Percentiles rank a stretch among this genome's conserved stretches.
These are phyloP conservation scores for Heliocybe sulcata DNA, from an alignment of 1,284 basidiomycete species.

Conservation along the genomic window DNA sequence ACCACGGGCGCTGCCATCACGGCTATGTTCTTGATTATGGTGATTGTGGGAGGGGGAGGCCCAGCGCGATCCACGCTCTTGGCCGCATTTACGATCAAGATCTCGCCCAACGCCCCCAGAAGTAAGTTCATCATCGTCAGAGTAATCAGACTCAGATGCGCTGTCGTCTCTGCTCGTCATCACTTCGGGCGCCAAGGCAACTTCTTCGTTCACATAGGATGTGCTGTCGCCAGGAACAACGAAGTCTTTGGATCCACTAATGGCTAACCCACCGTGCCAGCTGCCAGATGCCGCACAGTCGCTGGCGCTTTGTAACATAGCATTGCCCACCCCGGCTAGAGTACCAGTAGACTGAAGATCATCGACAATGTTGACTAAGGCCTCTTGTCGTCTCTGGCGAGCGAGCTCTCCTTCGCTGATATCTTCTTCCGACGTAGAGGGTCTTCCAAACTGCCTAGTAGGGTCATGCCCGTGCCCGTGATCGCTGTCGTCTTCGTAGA, in stretches of 20 bases:
- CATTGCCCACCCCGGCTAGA: neutral
- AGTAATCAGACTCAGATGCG: conserved; percentile 19
- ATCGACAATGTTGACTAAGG: conserved; percentile 35
- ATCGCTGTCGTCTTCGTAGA: neutral
- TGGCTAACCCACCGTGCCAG: conserved; percentile 26
- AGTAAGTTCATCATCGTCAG: conserved; percentile 9
- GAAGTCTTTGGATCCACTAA: conserved; percentile 27
- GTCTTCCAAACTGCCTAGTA: neutral
- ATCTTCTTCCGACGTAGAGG: neutral
- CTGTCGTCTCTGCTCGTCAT: neutral
- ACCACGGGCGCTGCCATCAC: neutral
- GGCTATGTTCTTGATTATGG: neutral
- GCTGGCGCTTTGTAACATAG: conserved; percentile 12
- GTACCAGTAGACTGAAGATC: conserved; percentile 21
- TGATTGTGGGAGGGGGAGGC: neutral
- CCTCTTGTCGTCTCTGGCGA: conserved; percentile 27
- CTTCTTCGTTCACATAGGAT: neutral
- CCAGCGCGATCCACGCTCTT: neutral
- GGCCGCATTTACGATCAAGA: neutral
- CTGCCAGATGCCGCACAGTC: conserved; percentile 10
- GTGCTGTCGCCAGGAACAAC: conserved; percentile 5
- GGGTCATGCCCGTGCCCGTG: neutral
- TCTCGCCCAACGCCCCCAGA: neutral
- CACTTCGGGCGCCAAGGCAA: too few relatives aligned
- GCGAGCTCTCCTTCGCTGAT: conserved; percentile 9